Base-by-base conservation (phyloP, 2,329 filamentous ascomycete genomes). In the Zelopaecilomyces penicillatus region DNA sequence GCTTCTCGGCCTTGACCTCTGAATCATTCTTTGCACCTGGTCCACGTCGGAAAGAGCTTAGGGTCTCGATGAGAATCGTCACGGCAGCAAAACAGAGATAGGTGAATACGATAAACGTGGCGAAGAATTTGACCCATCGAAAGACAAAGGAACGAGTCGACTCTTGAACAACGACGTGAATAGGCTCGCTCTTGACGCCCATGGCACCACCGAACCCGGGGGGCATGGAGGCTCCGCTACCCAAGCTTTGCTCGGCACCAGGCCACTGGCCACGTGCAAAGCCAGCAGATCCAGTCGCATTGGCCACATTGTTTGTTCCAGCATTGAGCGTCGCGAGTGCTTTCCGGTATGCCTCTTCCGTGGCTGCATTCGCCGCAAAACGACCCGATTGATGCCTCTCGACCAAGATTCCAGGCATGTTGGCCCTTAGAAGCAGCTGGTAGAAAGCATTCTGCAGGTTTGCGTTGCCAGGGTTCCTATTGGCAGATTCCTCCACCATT, bases 121-220 rank as follows among this genome's bases (percentile, higher is more conserved):
- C 66, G 42, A 94, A 55, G 62, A 95, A 95, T 63, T 88, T 94
- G 65, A 91, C 71, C 90, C 89, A 96, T 61, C 88, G 87, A 68
- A 96, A 95, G 49, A 96, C 74, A 30, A 78, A 76, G 51, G 78
- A 82, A 44, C 86, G 82, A 42, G 86, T 74, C 11, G 87, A 88
- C 64, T 98, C 93, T 57, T 97, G 90, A 5, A 98, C 88, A 9
- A 97, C 86, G 36, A 98, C 93, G 60, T 97, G 90, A 29, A 98
- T 78, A n/a, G 91, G 91, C 39, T 85, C 81, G 33, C 83, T 82
- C 66, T 90, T 94, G 29, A 75, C 77, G 31, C 89, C 89, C 40
- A 78, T 80, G 4, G 53, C 48, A 40, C 56, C 51, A 41, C 45
- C 49, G 35, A 50, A 53, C 19, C 19, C 19, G 19, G 19, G 19